Base-by-base conservation (phyloP, 2,329 filamentous ascomycete species). In the Cordyceps javanica region DNA sequence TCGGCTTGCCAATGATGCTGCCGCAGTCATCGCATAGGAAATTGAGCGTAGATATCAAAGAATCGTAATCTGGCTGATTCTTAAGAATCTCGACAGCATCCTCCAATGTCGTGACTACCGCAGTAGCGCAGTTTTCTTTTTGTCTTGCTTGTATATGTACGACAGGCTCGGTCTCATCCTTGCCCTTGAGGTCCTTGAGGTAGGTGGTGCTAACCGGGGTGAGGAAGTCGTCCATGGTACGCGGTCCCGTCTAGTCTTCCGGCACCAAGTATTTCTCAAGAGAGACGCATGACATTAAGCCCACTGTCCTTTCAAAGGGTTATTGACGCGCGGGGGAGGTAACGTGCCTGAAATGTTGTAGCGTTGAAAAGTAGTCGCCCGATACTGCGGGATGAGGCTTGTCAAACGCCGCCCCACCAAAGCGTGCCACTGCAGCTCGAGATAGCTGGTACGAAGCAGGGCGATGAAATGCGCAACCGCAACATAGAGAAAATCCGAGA, bases 61-160 rank as follows among this genome's bases (percentile, higher is more conserved):
- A 73, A 10, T 82, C 77, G 62, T 85, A 80, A 64, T 82, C 79
- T 3, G 88, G 88, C 63, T 90, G 81, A 41, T 72, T 76, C 61
- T 79, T 85, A 13, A 91, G 72, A 3, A 75, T 73, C 41, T 84
- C 77, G n/a, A 90, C 70, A 10, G 78, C 82, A 60, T 85, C 81
- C 39, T 81, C 76, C 19, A 65, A 72, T 55, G 67, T 75, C 38
- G 55, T 67, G 56, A 39, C 59, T 25, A 34, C 16, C 55, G 46
- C 13, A 51, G 11, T 48, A 62, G 57, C 14, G 19, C 21, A 39
- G 60, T 16, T 50, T 8, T 53, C 28, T 7, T 57, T 14, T 25
- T 58, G 36, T 32, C 21, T 28, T 13, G 42, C 36, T 32, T 38
- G 58, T 19, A 10, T 23, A 32, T 46, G 51, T 19, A 55, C 49